Evolutionary conservation across 2,329 filamentous ascomycete species (phyloP).

Genomic region (Ceratocystiopsis sp.): DNA sequence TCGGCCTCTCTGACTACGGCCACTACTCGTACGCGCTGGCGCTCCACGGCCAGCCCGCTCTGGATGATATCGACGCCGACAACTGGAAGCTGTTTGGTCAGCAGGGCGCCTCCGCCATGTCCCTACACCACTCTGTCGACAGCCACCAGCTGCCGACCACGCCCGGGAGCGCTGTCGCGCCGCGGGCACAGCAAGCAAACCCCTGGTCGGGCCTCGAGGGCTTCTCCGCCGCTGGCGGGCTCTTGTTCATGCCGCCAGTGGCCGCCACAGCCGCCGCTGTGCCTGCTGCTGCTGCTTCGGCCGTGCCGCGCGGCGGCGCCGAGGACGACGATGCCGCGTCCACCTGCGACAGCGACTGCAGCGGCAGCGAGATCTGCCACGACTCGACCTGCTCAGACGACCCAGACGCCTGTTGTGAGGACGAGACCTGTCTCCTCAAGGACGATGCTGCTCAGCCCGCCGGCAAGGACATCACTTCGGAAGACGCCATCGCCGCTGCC

Average conservation of each 20-base stretch:
- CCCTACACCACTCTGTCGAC: conserved; percentile 2
- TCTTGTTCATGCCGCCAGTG: not conserved
- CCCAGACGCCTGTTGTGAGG: conserved; percentile 9
- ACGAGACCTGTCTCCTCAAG: conserved; percentile 8
- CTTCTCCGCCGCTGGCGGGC: not conserved
- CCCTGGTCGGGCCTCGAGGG: not conserved
- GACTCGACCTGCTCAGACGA: conserved; percentile 8
- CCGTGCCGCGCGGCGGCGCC: no score
- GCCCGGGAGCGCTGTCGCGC: no score
- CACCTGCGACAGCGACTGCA: conserved; percentile 10
- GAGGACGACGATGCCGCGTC: conserved; percentile 1
- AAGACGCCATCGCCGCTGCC: conserved; percentile 10
- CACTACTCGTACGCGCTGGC: conserved; percentile 4
- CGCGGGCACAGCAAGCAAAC: no score
- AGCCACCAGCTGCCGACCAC: not conserved
- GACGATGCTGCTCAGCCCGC: not conserved
- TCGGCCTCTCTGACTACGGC: conserved; percentile 4
- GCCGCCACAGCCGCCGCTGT: no score
- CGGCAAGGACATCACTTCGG: conserved; percentile 1
- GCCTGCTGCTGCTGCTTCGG: no score
- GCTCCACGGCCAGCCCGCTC: not conserved
- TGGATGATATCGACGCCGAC: conserved; percentile 4
- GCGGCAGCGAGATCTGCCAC: conserved; percentile 8
- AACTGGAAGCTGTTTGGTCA: conserved; percentile 7
- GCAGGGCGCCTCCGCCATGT: conserved; percentile 7